Conservation (phyloP, 2,329 filamentous ascomycete genomes). For the Chrysoporthe deuterocubensis region DNA sequence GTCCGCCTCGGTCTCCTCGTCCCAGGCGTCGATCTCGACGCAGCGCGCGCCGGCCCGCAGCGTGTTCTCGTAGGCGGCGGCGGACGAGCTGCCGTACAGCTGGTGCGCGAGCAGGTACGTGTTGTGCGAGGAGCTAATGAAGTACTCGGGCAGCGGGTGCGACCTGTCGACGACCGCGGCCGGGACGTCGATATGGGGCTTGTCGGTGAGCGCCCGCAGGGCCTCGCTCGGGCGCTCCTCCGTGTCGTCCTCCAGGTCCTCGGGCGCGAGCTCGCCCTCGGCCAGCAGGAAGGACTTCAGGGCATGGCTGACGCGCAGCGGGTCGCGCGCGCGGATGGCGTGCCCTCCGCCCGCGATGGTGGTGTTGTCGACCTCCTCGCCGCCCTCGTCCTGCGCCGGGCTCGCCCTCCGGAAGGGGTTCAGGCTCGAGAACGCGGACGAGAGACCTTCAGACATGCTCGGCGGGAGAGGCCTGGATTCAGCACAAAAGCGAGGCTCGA, state of each 20-base stretch:
- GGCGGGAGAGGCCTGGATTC: not conserved
- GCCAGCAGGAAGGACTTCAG: slow-evolving; percentile 59
- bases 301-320: slow-evolving; percentile 63
- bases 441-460: slow-evolving; percentile 19
- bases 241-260: slow-evolving; percentile 51
- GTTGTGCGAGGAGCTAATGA: slow-evolving; percentile 74
- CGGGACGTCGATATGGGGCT: slow-evolving; percentile 62
- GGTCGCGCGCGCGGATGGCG: slow-evolving; percentile 47
- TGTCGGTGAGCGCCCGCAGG: slow-evolving; percentile 57
- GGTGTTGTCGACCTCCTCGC: slow-evolving; percentile 54
- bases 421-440: slow-evolving; percentile 39
- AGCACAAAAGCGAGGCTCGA: too few species aligned
- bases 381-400: slow-evolving; percentile 52
- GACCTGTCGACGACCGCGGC: slow-evolving; percentile 58
- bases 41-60: slow-evolving; percentile 67
- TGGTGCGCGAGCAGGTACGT: slow-evolving; percentile 74
- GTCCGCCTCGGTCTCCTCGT: slow-evolving; percentile 60
- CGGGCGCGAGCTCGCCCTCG: slow-evolving; percentile 53
- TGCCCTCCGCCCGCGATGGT: slow-evolving; percentile 65
- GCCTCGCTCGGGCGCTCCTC: slow-evolving; percentile 48
- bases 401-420: slow-evolving; percentile 42
- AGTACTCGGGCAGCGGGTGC: slow-evolving; percentile 69
- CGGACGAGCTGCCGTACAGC: slow-evolving; percentile 66
- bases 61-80: slow-evolving; percentile 65
- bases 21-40: slow-evolving; percentile 77